Base-by-base conservation (phyloP, 768 basidiomycete species). In the Sporobolomyces roseus region DNA sequence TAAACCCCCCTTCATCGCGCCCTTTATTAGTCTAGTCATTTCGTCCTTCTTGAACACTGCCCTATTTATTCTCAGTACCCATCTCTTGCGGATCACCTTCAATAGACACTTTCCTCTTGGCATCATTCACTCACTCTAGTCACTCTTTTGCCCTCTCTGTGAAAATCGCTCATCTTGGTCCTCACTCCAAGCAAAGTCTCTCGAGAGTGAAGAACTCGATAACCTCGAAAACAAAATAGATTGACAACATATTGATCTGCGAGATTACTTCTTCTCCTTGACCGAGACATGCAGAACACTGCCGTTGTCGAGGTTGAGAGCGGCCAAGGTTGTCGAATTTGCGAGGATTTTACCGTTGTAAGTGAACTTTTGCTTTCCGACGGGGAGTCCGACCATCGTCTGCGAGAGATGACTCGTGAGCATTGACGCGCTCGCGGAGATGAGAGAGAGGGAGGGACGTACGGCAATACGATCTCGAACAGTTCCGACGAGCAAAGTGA, bases 401-500 rank as follows among this genome's bases (percentile, higher is more conserved):
- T 75, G 63, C 14, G 4, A n/a, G 7, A 4, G 27, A 35, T 10
- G 12, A 30, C 3, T 25, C 43, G 29, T 33, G 32, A 53, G 49
- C 23, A 41, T 49, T 41, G 38, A 41, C 38, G 35, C 21, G 2
- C 29, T n/a, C 27, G 25, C 21, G 3, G 23, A 13, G 35, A 10
- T 16, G 9, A 55, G 10, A 13, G 12, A 50, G 16, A 29, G 52
- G 17, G 30, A 32, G 32, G 23, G 1, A 63, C 74, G 29, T 43
- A 73, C 74, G 16, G 63, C 43, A 32, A 97, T 90, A 61, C 91
- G 87, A 78, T 97, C 93, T 48, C 94, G 87, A 27, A 99, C 81
- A 4, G 91, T 89, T 10, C 91, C 90, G 65, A 97, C 88, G 51
- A 93, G 80, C 51, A 91, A 80, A 64, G 85, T 91, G 75, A 96